Evolutionary conservation across 129 eudicot species (phyloP), one percentile per base, ranked within the genome.

Genomic region (Saposhnikovia divaricata): DNA sequence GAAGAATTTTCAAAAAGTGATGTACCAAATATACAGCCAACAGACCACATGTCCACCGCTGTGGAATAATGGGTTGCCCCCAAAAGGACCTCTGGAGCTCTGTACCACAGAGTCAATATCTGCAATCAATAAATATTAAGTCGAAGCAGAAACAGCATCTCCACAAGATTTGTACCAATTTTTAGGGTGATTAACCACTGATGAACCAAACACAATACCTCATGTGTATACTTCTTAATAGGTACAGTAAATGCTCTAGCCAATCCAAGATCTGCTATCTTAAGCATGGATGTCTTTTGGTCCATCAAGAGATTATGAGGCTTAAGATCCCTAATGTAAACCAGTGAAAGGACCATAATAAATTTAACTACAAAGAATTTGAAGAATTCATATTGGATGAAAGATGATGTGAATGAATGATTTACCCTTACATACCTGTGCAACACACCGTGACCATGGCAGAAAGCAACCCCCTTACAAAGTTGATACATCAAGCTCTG

Each of bases 231-330:
- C 87, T 95, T 90, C 90, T 95, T 95, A 14, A 92, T 86, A 4
- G 99, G 99, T 38, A 92, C 78, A 45, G 96, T 90, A 81, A 82
- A 90, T 59, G 97, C 90, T 81, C 97, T 77, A n/a, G 96, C 97
- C 51, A 95, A 86, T 68, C 99, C 97, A 85, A 95, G 97, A 83
- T 95, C 99, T 10, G 97, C 95, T 75, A 90, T 89, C 78, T 92
- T 95, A 21, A 95, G 96, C 88, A 79, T 80, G 88, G 85, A 73
- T 4, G 93, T 89, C 84, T 87, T 90, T 75, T 86, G 87, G 74
- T 95, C 96, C 99, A 95, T 90, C 90, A 95, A 83, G 47, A 95
- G 97, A 86, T 95, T 95, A 85, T 92, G 99, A 47, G 99, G 99
- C 84, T 95, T 92, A 81, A 95, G 97, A 80, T 95, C 97, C 90